A percentile compares a stretch with the other conserved stretches of the same genome.
These are phyloP conservation scores for Paraphaeosphaeria minitans DNA, from an alignment of 2,329 filamentous ascomycete species.

Conservation along the genomic window DNA sequence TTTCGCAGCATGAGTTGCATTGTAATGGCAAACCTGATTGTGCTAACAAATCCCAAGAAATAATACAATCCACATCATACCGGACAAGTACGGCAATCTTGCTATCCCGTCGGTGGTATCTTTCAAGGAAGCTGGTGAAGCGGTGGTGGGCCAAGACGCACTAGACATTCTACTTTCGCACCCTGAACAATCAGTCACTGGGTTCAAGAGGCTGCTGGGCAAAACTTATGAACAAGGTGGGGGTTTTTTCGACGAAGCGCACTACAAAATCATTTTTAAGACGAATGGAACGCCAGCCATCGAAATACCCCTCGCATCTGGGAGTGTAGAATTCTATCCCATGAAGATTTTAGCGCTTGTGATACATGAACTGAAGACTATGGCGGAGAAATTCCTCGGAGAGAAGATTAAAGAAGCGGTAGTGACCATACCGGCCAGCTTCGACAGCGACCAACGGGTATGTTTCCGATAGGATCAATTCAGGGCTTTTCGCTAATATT, in stretches of 20 bases:
- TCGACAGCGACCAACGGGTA: slow-evolving; percentile 85
- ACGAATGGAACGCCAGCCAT: slow-evolving; percentile 49
- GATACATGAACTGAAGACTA: slow-evolving; percentile 71
- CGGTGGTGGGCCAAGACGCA: neutral
- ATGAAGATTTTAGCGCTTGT: slow-evolving; percentile 84
- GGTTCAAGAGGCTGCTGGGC: neutral
- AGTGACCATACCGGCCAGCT: slow-evolving; percentile 94
- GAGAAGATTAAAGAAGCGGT: slow-evolving; percentile 86
- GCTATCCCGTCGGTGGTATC: neutral
- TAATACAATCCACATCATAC: neutral
- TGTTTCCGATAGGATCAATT: neutral
- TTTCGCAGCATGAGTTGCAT: neutral
- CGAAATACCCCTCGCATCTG: no score
- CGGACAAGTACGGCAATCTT: neutral
- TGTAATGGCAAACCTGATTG: no score
- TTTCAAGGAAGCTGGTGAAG: neutral
- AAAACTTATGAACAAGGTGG: neutral
- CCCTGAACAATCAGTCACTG: neutral
- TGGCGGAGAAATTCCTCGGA: slow-evolving; percentile 77
- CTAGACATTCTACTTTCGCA: neutral
- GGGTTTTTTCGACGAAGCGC: neutral
- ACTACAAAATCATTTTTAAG: slow-evolving; percentile 64
- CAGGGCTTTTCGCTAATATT: neutral
- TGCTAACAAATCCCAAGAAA: neutral
- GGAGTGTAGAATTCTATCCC: slow-evolving; percentile 66